Base-by-base conservation (phyloP, 2,329 filamentous ascomycete species). In the Sporothrix curviconia region DNA sequence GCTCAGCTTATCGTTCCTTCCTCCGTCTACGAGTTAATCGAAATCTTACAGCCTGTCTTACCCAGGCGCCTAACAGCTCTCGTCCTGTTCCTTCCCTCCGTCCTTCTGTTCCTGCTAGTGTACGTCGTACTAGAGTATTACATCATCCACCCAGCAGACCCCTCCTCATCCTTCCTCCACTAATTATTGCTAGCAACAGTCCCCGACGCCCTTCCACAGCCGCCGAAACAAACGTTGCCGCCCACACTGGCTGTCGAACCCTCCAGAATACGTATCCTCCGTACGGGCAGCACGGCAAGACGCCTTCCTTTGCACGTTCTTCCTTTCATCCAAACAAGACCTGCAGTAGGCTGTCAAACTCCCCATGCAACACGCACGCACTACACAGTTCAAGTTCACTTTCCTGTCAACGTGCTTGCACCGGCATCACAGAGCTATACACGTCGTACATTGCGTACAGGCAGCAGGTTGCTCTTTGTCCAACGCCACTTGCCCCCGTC, bases 111-210 rank as follows among this genome's bases (percentile, higher is more conserved):
- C n/a, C 28, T 32, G n/a, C n/a, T n/a, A n/a, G n/a, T n/a, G n/a
- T 32, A 15, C 53, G 25, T 7, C 34, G 6, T n/a, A 5, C 5
- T 52, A 28, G 19, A 25, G 43, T 51, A 59, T 59, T 60, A 60
- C 58, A 60, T 60, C 59, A 60, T 57, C 56, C 47, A 24, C 34
- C 53, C 59, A 58, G 52, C 49, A 24, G 43, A 25, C 50, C 50
- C 50, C 58, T 44, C 54, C 30, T 43, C n/a, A n/a, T n/a, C n/a
- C n/a, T 22, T 36, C 47, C 12, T 24, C 11, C 52, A n/a, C 36
- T 17, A n/a, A n/a, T n/a, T n/a, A 11, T 25, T 22, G 11, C 54
- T 30, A 22, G n/a, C 17, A n/a, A n/a, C 52, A 36, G 32, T 55
- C 49, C 56, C 37, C 59, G 42, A 47, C 17, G 28, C 30, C n/a